Evolutionary conservation across 345 rosid genomes (phyloP).

Genomic region (Balakata baccata): DNA sequence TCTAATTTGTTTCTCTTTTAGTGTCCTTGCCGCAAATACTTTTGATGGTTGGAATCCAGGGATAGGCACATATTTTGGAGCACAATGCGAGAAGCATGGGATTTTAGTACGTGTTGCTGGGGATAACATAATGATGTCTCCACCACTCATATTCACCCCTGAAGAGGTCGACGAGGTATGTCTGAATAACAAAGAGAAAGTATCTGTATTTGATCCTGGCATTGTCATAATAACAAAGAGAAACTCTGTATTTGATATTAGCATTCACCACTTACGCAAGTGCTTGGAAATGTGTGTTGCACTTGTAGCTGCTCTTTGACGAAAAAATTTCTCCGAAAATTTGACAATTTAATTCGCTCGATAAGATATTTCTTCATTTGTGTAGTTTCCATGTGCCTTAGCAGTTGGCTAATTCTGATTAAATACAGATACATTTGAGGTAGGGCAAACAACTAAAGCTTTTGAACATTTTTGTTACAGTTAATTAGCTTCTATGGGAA

Average conservation of each 20-base stretch:
- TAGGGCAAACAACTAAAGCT: background rate
- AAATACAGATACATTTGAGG: background rate
- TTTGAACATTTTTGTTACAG: slow-evolving; percentile 34
- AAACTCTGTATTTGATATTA: background rate
- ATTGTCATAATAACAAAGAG: background rate
- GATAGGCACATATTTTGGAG: slow-evolving; percentile 80
- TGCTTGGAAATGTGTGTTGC: background rate
- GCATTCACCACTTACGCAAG: background rate
- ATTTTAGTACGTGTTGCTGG: slow-evolving; percentile 90
- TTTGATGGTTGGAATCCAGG: slow-evolving; percentile 40
- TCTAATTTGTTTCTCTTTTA: background rate
- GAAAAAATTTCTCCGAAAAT: no score
- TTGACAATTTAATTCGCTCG: background rate
- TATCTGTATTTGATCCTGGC: background rate
- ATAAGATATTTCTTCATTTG: background rate
- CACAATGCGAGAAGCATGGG: slow-evolving; percentile 72
- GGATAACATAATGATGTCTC: slow-evolving; percentile 88
- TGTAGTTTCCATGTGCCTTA: no score
- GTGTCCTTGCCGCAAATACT: background rate
- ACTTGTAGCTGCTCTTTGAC: background rate
- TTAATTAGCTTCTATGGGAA: slow-evolving; percentile 61
- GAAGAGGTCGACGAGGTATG: slow-evolving; percentile 75
- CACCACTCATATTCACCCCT: slow-evolving; percentile 66
- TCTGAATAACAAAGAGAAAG: background rate
- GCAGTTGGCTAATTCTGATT: no score